These are phyloP conservation scores for Pichia californica DNA, from an alignment of 805 yeast genomes.

Conservation along the genomic window DNA sequence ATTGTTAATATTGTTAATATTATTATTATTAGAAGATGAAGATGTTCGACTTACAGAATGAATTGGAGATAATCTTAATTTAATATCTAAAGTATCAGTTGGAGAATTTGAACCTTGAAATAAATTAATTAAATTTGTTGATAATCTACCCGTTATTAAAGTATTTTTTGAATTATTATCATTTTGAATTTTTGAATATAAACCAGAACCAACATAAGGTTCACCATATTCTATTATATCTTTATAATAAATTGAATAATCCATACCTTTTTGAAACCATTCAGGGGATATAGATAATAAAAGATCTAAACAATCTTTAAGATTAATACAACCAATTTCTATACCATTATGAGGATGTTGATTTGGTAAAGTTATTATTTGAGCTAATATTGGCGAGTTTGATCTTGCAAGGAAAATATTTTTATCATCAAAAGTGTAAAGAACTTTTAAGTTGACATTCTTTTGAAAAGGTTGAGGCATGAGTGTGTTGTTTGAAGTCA, in stretches of 20 bases:
- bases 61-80: slow-evolving; percentile 39
- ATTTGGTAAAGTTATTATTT: slow-evolving; percentile 37
- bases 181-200: slow-evolving; percentile 29
- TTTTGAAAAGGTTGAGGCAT: slow-evolving; percentile 17
- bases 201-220: slow-evolving; percentile 43
- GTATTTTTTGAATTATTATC: slow-evolving; percentile 24
- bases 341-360: slow-evolving; percentile 36
- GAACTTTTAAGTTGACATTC: slow-evolving; percentile 29
- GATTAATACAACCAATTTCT: slow-evolving; percentile 35
- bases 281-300: slow-evolving; percentile 42
- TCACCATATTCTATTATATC: slow-evolving; percentile 47
- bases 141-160: slow-evolving; percentile 50
- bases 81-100: slow-evolving; percentile 48
- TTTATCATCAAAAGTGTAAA: slow-evolving; percentile 37
- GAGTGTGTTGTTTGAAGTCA: background rate
- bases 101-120: slow-evolving; percentile 31
- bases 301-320: slow-evolving; percentile 41
- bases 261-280: slow-evolving; percentile 31
- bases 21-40: too few species aligned
- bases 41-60: background rate
- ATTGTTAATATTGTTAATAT: background rate
- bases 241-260: slow-evolving; percentile 42
- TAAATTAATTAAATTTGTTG: slow-evolving; percentile 47
- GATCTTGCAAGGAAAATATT: slow-evolving; percentile 40
- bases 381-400: slow-evolving; percentile 28